A percentile compares a stretch with the other conserved stretches of the same genome.
These are phyloP conservation scores for Iberis pinnata DNA, from an alignment of 345 rosid species.

Conservation along the genomic window DNA sequence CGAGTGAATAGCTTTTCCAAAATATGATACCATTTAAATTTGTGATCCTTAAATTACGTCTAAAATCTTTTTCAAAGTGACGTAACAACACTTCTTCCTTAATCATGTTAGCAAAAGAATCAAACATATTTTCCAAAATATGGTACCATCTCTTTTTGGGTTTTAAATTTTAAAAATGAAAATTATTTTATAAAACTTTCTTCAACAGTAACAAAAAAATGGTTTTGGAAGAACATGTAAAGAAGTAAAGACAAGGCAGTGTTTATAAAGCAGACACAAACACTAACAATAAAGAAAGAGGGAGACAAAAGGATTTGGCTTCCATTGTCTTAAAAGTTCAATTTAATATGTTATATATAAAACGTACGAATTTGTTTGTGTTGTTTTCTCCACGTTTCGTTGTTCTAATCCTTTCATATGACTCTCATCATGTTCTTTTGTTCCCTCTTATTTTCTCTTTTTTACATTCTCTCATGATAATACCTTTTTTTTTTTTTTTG, in stretches of 20 bases:
- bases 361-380: neutral
- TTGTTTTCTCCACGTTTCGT: constrained; percentile 28
- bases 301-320: constrained; percentile 23
- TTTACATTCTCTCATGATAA: constrained; percentile 6
- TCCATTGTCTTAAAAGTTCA: neutral
- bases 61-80: too few species aligned
- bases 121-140: neutral
- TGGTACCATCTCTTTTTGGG: constrained; percentile 17
- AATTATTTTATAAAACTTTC: too few species aligned
- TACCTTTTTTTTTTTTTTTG: too few species aligned
- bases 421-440: constrained; percentile 32
- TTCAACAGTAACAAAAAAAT: constrained; percentile 11
- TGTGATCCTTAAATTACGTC: too few species aligned
- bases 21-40: too few species aligned
- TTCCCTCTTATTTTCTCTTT: neutral
- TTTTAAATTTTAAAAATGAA: too few species aligned
- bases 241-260: constrained; percentile 28
- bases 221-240: constrained; percentile 29
- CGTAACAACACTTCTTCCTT: too few species aligned
- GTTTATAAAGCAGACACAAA: constrained; percentile 28
- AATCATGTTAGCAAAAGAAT: too few species aligned
- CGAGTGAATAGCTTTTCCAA: too few species aligned
- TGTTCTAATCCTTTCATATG: constrained; percentile 20
- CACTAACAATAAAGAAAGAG: constrained; percentile 26
- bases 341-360: too few species aligned